Conservation (phyloP, 768 basidiomycete genomes). For the Hygrophoropsis aurantiaca region DNA sequence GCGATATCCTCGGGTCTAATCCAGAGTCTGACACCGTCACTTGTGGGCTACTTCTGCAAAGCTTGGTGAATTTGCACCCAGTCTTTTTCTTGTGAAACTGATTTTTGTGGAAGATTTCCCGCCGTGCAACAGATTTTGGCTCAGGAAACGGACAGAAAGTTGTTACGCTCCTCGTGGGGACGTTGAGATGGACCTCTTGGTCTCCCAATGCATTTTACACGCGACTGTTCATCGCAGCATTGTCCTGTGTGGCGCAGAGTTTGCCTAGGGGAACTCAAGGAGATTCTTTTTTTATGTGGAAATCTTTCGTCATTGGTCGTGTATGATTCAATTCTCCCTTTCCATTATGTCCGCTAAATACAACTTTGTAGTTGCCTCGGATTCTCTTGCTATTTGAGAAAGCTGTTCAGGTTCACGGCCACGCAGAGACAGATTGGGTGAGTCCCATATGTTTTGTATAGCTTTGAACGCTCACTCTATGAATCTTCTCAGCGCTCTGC, state of each 20-base stretch:
- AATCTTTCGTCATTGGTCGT: conserved; percentile 68
- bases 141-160: conserved; percentile 55
- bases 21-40: conserved; percentile 67
- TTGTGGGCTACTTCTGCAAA: conserved; percentile 58
- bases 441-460: conserved; percentile 14
- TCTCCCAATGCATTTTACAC: conserved; percentile 63
- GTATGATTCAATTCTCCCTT: conserved; percentile 39
- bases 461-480: not conserved
- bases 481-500: conserved; percentile 32
- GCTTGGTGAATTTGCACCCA: conserved; percentile 46
- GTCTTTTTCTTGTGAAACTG: not conserved
- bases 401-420: conserved; percentile 46
- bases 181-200: conserved; percentile 65
- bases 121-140: conserved; percentile 61
- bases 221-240: conserved; percentile 62
- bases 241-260: conserved; percentile 61
- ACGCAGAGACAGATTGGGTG: conserved; percentile 60
- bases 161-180: conserved; percentile 52
- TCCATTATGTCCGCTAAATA: conserved; percentile 3
- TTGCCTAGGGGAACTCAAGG: conserved; percentile 29
- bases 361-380: conserved; percentile 52
- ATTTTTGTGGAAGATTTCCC: conserved; percentile 46
- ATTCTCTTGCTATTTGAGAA: conserved; percentile 58
- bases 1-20: conserved; percentile 53
- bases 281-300: conserved; percentile 53